Percentiles rank a stretch among this genome's conserved stretches.
These are phyloP conservation scores for Bacidia gigantensis DNA, from an alignment of 495 filamentous ascomycete genomes.

Conservation along the genomic window DNA sequence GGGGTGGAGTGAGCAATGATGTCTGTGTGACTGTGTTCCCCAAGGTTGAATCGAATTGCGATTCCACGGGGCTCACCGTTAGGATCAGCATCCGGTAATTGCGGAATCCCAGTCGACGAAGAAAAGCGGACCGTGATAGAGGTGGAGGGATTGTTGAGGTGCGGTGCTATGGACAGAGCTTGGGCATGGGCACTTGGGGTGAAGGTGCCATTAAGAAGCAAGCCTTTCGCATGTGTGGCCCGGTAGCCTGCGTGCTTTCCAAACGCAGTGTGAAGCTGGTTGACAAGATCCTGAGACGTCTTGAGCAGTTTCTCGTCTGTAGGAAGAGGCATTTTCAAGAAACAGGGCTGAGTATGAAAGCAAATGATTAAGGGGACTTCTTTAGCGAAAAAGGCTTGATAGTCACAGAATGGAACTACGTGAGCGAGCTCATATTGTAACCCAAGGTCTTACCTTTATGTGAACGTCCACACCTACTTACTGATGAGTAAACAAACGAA, in stretches of 20 bases:
- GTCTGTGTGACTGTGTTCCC: conserved; percentile 38
- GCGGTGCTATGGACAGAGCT: conserved; percentile 32
- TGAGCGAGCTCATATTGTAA: too few relatives aligned
- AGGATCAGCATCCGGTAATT: conserved; percentile 36
- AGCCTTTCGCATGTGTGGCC: conserved; percentile 39
- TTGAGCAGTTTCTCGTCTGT: conserved; percentile 27
- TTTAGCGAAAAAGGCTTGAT: too few relatives aligned
- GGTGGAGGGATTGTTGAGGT: conserved; percentile 34
- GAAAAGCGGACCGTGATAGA: conserved; percentile 39
- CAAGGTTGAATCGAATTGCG: conserved; percentile 35
- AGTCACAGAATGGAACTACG: too few relatives aligned
- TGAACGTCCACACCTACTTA: background rate
- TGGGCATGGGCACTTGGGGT: conserved; percentile 29
- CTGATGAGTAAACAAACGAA: background rate
- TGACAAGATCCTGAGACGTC: conserved; percentile 28
- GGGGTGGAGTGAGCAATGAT: conserved; percentile 37
- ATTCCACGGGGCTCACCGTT: conserved; percentile 36
- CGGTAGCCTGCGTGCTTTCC: conserved; percentile 34
- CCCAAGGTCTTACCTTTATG: background rate
- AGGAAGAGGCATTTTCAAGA: conserved; percentile 29
- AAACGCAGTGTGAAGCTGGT: conserved; percentile 27
- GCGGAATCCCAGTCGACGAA: conserved; percentile 36
- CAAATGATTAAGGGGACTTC: background rate
- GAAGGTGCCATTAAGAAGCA: conserved; percentile 36
- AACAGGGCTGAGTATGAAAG: background rate